Evolutionary conservation across 345 rosid species (phyloP).

Genomic region (Noccaea bulbosa): DNA sequence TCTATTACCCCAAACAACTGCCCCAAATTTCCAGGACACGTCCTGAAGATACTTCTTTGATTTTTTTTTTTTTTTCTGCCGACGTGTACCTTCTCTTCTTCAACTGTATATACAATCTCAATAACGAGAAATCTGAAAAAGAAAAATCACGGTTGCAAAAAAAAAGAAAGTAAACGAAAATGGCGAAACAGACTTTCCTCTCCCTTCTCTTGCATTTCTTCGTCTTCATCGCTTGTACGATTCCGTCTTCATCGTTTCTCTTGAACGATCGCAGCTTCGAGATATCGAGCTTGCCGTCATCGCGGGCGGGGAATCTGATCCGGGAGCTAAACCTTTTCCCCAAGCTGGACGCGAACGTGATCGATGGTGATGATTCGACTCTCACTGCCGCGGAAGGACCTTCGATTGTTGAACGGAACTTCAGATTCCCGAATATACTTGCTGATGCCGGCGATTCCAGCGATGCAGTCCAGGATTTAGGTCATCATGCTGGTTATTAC

Average conservation of each 20-base stretch:
- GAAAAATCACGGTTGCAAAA: neutral
- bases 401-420: conserved; percentile 66
- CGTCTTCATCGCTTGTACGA: conserved; percentile 31
- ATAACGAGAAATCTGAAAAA: neutral
- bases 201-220: conserved; percentile 39
- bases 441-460: conserved; percentile 47
- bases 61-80: neutral
- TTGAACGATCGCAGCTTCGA: conserved; percentile 47
- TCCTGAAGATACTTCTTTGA: neutral
- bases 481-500: conserved; percentile 97
- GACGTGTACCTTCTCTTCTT: conserved; percentile 23
- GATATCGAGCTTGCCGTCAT: conserved; percentile 60
- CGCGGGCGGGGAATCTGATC: conserved; percentile 77
- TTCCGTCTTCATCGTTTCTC: conserved; percentile 41
- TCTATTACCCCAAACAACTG: neutral
- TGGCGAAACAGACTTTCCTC: conserved; percentile 47
- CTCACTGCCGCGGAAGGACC: conserved; percentile 27
- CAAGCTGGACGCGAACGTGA: conserved; percentile 61
- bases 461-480: conserved; percentile 63
- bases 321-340: conserved; percentile 88
- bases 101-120: neutral
- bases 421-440: conserved; percentile 65
- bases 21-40: conserved; percentile 38
- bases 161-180: conserved; percentile 23
- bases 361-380: conserved; percentile 39